A percentile compares a stretch with the other conserved stretches of the same genome.
Evolutionary conservation across 495 filamentous ascomycete genomes (phyloP).

Genomic region (Tuber umbilicatum): DNA sequence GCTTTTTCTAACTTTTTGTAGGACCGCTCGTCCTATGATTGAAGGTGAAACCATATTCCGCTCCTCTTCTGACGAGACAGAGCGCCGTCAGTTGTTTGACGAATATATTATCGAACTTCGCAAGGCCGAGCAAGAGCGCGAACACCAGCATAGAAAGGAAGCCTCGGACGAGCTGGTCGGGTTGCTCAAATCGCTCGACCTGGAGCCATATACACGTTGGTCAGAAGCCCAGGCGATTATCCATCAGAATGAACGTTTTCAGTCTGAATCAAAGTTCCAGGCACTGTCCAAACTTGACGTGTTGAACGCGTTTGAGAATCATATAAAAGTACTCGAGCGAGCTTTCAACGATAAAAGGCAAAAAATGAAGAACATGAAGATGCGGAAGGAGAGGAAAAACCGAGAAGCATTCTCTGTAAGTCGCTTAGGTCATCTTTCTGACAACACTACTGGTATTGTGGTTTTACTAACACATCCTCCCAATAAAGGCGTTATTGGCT

Average conservation of each 20-base stretch:
- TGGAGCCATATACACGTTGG: constrained; percentile 95
- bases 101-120: constrained; percentile 84
- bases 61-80: constrained; percentile 77
- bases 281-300: constrained; percentile 81
- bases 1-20: constrained; percentile 12
- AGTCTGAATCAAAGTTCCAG: constrained; percentile 81
- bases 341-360: constrained; percentile 83
- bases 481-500: constrained; percentile 53
- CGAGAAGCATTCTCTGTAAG: constrained; percentile 65
- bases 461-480: not conserved
- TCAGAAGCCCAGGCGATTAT: constrained; percentile 79
- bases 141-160: constrained; percentile 63
- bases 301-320: constrained; percentile 86
- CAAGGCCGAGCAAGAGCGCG: constrained; percentile 66
- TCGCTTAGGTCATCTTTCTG: not conserved
- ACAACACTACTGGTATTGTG: not conserved
- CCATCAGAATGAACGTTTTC: constrained; percentile 68
- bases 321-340: constrained; percentile 85
- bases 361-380: constrained; percentile 70
- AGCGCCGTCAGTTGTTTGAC: constrained; percentile 87
- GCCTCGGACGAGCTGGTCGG: constrained; percentile 78
- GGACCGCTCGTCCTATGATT: constrained; percentile 84
- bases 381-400: constrained; percentile 73
- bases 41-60: constrained; percentile 93
- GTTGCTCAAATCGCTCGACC: constrained; percentile 72